A percentile compares a stretch with the other conserved stretches of the same genome.
phyloP scores from a whole-genome alignment of 257 asterid species.

The Solanum virginianum region DNA sequence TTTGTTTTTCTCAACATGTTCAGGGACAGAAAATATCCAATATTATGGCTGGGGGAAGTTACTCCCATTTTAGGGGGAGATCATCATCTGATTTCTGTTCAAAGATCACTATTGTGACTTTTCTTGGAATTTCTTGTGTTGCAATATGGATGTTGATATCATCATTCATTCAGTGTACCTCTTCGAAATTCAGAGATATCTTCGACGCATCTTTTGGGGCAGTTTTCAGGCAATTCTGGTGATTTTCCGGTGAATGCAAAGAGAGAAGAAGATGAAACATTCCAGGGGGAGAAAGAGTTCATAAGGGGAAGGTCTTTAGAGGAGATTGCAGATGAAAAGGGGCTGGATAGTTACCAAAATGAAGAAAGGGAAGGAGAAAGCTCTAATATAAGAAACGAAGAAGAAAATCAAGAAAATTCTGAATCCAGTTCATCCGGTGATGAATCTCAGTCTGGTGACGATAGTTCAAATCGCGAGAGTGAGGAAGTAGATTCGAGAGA shows the following conservation, averaged over 20 bases:
- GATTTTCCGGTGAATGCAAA: not conserved
- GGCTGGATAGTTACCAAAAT: not conserved
- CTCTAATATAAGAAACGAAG: not conserved
- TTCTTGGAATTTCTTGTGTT: conserved; percentile 5
- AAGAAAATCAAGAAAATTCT: not conserved
- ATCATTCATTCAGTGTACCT: not conserved
- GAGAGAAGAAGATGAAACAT: not conserved
- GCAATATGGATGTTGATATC: conserved; percentile 15
- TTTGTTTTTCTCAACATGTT: not conserved
- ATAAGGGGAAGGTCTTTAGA: not conserved
- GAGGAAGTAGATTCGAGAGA: not conserved
- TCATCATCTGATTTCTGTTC: not conserved
- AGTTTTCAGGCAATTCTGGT: not conserved
- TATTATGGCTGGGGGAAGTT: conserved; percentile 1
- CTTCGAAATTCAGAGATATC: not conserved
- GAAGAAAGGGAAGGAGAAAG: not conserved
- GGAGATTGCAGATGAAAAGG: not conserved
- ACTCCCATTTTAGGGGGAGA: conserved; percentile 1
- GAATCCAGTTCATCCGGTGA: not conserved
- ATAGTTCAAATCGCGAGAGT: not conserved
- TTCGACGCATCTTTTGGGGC: not conserved
- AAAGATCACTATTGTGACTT: not conserved
- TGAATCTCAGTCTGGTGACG: not conserved
- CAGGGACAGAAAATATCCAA: not conserved
- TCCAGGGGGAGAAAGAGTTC: not conserved